A percentile compares a stretch with the other conserved stretches of the same genome.
These are phyloP conservation scores for Aspergillus baeticus DNA, from an alignment of 495 filamentous ascomycete genomes.

Conservation along the genomic window DNA sequence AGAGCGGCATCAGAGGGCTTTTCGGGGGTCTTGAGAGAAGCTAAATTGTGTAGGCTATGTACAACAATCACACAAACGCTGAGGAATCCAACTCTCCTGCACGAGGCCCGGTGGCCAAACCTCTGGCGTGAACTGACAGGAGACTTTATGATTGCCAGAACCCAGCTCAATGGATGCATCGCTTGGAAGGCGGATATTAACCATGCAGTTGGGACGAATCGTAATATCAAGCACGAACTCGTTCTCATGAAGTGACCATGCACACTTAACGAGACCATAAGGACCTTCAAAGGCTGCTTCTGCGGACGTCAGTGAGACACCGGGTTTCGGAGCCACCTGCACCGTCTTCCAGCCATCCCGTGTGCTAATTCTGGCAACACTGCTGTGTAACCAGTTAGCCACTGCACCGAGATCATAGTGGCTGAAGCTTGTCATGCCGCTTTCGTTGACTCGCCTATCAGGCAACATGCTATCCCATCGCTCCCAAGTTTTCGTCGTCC, in stretches of 20 bases:
- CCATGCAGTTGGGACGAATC: conserved; percentile 32
- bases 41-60: too few relatives aligned
- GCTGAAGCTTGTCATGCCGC: conserved; percentile 56
- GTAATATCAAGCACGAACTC: conserved; percentile 20
- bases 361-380: conserved; percentile 25
- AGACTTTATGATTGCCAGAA: too few relatives aligned
- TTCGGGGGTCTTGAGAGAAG: too few relatives aligned
- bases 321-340: conserved; percentile 25
- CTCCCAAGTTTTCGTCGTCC: conserved; percentile 56
- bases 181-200: too few relatives aligned
- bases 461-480: conserved; percentile 55
- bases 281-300: conserved; percentile 24
- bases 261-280: conserved; percentile 26
- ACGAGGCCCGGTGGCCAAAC: too few relatives aligned
- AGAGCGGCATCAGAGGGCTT: too few relatives aligned
- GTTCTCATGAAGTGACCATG: conserved; percentile 19
- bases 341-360: conserved; percentile 27
- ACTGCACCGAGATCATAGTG: conserved; percentile 50
- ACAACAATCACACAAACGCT: too few relatives aligned
- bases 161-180: too few relatives aligned
- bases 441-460: conserved; percentile 50
- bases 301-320: conserved; percentile 20
- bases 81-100: too few relatives aligned
- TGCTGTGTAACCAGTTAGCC: conserved; percentile 29
- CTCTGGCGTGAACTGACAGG: too few relatives aligned